Conservation (phyloP, 1,284 basidiomycete genomes). For the Fomitiporia mediterranea region DNA sequence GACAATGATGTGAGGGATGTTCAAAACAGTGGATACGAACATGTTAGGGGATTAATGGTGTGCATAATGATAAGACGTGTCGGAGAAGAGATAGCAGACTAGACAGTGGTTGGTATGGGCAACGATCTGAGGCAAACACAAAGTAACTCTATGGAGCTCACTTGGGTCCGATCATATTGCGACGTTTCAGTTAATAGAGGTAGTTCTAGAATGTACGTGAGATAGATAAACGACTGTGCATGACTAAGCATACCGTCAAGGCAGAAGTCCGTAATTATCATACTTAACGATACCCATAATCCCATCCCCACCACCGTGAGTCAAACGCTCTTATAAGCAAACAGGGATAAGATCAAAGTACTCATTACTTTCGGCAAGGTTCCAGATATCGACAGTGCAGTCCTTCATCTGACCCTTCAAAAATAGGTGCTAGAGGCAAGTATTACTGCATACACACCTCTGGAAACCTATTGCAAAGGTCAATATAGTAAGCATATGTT, state of each 20-base stretch:
- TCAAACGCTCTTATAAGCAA: conserved; percentile 71
- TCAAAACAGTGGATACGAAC: conserved; percentile 78
- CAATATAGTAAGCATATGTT: conserved; percentile 63
- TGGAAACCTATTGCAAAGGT: conserved; percentile 55
- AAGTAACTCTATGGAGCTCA: conserved; percentile 46
- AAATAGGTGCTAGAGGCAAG: conserved; percentile 13
- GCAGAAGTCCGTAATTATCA: conserved; percentile 46
- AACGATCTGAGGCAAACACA: conserved; percentile 61
- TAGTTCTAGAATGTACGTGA: conserved; percentile 2
- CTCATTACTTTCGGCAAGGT: conserved; percentile 41
- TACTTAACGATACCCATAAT: conserved; percentile 31
- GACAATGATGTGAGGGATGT: conserved; percentile 80
- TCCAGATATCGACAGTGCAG: conserved; percentile 46
- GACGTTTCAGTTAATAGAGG: not conserved
- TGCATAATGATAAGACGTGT: conserved; percentile 67
- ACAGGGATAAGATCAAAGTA: conserved; percentile 56
- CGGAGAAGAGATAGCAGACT: conserved; percentile 58
- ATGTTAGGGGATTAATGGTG: conserved; percentile 51
- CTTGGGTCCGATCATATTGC: not conserved
- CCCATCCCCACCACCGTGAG: conserved; percentile 58
- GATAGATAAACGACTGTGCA: not conserved
- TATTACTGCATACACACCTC: conserved; percentile 36
- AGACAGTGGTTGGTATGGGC: conserved; percentile 73
- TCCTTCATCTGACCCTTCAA: conserved; percentile 45
- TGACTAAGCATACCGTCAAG: conserved; percentile 62